A percentile compares a stretch with the other conserved stretches of the same genome.
phyloP scores from a whole-genome alignment of 495 filamentous ascomycete genomes.

The Penicillium fimorum region DNA sequence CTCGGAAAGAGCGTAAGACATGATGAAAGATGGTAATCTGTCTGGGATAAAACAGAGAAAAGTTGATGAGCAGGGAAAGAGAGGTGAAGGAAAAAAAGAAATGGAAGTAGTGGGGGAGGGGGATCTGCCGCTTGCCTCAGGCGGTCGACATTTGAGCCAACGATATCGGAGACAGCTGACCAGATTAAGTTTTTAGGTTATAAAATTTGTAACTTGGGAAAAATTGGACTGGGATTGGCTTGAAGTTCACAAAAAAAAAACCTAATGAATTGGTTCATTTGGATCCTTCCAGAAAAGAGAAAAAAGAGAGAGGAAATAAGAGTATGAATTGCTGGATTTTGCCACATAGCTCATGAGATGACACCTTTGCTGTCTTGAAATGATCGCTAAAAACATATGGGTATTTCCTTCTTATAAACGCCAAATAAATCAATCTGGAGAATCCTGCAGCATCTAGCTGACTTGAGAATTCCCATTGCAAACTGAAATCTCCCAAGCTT shows the following conservation, averaged over 20 bases:
- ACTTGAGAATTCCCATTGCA: not conserved
- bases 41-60: slow-evolving; percentile 15
- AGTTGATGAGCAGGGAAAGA: slow-evolving; percentile 2
- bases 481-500: not conserved
- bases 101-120: slow-evolving; percentile 26
- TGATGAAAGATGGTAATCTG: slow-evolving; percentile 33
- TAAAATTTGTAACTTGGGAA: slow-evolving; percentile 6
- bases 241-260: not conserved
- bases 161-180: slow-evolving; percentile 32
- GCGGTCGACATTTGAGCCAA: slow-evolving; percentile 9
- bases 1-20: slow-evolving; percentile 81
- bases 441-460: not conserved
- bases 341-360: not conserved
- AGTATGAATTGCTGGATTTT: not conserved
- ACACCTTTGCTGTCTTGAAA: not conserved
- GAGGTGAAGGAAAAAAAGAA: slow-evolving; percentile 18
- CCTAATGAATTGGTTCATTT: not conserved
- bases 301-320: too few species aligned
- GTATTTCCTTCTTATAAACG: slow-evolving; percentile 28
- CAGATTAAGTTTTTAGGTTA: slow-evolving; percentile 20
- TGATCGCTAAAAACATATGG: slow-evolving; percentile 20
- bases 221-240: not conserved
- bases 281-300: not conserved
- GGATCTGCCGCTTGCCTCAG: slow-evolving; percentile 29
- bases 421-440: slow-evolving; percentile 4